Conservation (phyloP, 768 basidiomycete genomes). For the Suillus spraguei region DNA sequence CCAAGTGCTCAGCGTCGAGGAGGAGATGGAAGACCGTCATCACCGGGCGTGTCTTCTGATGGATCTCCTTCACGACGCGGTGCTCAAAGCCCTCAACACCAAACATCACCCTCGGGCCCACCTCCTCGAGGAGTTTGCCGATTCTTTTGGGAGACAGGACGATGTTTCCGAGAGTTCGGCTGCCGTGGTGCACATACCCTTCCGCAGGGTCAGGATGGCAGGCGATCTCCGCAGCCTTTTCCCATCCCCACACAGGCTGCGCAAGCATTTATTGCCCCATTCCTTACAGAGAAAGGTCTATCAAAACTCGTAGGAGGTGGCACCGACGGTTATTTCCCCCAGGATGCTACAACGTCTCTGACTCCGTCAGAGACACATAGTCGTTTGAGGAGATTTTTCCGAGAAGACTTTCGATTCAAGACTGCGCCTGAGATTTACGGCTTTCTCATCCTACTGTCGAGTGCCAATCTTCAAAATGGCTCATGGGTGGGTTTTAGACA, state of each 20-base stretch:
- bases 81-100: conserved; percentile 24
- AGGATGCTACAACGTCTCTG: conserved; percentile 32
- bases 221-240: conserved; percentile 11
- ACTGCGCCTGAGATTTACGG: conserved; percentile 45
- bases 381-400: conserved; percentile 43
- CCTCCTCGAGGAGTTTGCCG: conserved; percentile 44
- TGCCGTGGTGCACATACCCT: conserved; percentile 46
- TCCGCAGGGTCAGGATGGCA: conserved; percentile 16
- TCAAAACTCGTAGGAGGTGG: conserved; percentile 44
- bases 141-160: conserved; percentile 49
- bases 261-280: conserved; percentile 39
- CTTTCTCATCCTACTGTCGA: conserved; percentile 41
- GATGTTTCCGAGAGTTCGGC: conserved; percentile 46
- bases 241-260: conserved; percentile 19
- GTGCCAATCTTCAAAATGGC: conserved; percentile 39
- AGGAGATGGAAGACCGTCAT: conserved; percentile 19
- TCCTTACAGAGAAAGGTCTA: conserved; percentile 48
- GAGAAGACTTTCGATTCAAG: conserved; percentile 46
- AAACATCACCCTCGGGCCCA: background rate
- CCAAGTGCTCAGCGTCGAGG: conserved; percentile 13
- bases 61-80: conserved; percentile 7
- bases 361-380: conserved; percentile 53
- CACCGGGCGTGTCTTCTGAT: conserved; percentile 15
- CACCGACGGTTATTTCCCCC: conserved; percentile 45
- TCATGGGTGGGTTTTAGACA: conserved; percentile 41